Evolutionary conservation across 805 yeast genomes (phyloP).

Genomic region (Wickerhamiella sorbophila): DNA sequence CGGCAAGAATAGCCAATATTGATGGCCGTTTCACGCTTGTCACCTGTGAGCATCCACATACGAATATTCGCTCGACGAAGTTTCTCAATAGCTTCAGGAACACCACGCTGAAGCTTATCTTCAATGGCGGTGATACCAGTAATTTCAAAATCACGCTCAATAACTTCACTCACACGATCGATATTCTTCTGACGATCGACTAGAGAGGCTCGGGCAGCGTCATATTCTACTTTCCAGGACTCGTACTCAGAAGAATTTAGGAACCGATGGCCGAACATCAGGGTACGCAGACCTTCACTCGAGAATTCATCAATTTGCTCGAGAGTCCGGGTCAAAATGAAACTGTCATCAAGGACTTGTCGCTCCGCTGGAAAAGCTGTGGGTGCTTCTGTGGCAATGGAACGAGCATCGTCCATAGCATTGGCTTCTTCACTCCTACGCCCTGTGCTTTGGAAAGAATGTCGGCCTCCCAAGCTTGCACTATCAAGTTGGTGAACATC

Average conservation of each 20-base stretch:
- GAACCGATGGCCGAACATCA: constrained; percentile 71
- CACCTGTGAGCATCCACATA: constrained; percentile 98
- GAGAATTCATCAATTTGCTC: constrained; percentile 90
- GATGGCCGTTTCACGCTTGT: constrained; percentile 94
- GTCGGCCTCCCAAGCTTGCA: background rate
- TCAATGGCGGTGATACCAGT: constrained; percentile 95
- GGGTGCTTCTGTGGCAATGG: background rate
- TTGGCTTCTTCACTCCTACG: background rate
- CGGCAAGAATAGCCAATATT: constrained; percentile 93
- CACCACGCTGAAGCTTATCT: constrained; percentile 94
- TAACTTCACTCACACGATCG: constrained; percentile 53
- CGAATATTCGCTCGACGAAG: constrained; percentile 85
- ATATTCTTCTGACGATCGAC: constrained; percentile 49
- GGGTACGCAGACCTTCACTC: constrained; percentile 85
- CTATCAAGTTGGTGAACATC: constrained; percentile 2
- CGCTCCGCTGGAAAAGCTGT: background rate
- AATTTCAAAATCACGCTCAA: constrained; percentile 57
- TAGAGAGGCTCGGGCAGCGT: constrained; percentile 64
- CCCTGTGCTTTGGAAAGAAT: background rate
- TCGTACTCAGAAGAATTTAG: constrained; percentile 43
- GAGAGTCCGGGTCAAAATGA: constrained; percentile 65
- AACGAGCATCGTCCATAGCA: background rate
- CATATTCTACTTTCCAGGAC: constrained; percentile 52
- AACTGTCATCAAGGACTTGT: constrained; percentile 43
- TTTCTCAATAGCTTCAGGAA: constrained; percentile 85